Evolutionary conservation across 177 flowering plant species (phyloP).

Genomic region (Vitis hybrid): DNA sequence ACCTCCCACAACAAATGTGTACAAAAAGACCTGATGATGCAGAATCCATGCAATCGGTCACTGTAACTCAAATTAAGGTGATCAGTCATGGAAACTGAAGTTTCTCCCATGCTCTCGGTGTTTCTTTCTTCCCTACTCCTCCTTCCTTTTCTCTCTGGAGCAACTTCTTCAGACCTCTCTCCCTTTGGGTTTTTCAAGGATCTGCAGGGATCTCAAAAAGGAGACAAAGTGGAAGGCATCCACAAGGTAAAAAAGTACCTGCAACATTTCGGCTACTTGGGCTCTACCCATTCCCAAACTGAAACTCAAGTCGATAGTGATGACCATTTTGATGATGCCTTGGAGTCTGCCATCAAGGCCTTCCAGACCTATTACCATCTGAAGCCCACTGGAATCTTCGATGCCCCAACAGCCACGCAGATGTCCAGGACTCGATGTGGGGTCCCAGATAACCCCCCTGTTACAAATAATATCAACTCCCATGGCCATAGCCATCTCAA

Average conservation of each 20-base stretch:
- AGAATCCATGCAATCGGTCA: too few species aligned
- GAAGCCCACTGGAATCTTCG: slow-evolving; percentile 24
- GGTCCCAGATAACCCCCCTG: slow-evolving; percentile 23
- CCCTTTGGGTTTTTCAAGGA: slow-evolving; percentile 22
- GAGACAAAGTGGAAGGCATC: slow-evolving; percentile 18
- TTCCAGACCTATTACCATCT: slow-evolving; percentile 30
- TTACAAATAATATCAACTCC: slow-evolving; percentile 22
- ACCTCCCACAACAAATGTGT: too few species aligned
- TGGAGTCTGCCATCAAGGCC: slow-evolving; percentile 27
- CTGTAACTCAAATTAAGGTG: too few species aligned
- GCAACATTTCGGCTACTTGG: slow-evolving; percentile 17
- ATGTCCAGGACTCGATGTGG: slow-evolving; percentile 26
- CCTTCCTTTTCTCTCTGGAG: not conserved
- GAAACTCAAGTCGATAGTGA: slow-evolving; percentile 3
- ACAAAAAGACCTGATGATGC: too few species aligned
- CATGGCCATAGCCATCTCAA: slow-evolving; percentile 1
- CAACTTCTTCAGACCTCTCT: not conserved
- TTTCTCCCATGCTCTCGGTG: too few species aligned
- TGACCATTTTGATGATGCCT: slow-evolving; percentile 19
- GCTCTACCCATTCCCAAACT: not conserved
- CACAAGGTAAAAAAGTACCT: slow-evolving; percentile 23
- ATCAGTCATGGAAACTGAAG: too few species aligned
- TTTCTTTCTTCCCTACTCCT: not conserved
- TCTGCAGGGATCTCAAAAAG: slow-evolving; percentile 25
- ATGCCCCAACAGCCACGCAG: slow-evolving; percentile 12